These are phyloP conservation scores for Penicillium sp. DNA, from an alignment of 2,329 filamentous ascomycete species.

Conservation along the genomic window DNA sequence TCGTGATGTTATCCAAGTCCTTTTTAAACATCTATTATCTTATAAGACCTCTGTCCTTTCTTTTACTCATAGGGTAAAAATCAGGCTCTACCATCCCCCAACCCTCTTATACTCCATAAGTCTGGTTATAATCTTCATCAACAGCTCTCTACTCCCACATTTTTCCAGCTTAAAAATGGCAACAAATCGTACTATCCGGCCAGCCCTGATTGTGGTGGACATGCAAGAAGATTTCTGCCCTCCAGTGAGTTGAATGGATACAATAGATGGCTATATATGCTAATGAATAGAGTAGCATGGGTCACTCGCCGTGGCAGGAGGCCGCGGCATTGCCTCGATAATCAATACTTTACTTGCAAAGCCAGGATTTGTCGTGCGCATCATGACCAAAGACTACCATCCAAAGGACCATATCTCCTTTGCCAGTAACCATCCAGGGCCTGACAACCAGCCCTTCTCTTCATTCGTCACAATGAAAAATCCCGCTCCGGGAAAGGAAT, in stretches of 20 bases:
- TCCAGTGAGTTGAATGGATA: slow-evolving; percentile 57
- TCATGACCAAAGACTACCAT: slow-evolving; percentile 94
- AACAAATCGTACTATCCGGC: slow-evolving; percentile 18
- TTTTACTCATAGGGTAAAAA: background rate
- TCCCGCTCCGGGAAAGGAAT: slow-evolving; percentile 48
- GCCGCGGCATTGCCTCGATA: slow-evolving; percentile 64
- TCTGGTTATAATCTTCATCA: too few relatives aligned
- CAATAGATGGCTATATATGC: background rate
- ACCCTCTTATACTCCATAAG: background rate
- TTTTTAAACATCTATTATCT: background rate
- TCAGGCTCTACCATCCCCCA: background rate
- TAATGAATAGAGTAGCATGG: slow-evolving; percentile 59
- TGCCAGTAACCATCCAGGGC: slow-evolving; percentile 67
- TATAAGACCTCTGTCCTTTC: background rate
- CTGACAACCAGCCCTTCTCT: slow-evolving; percentile 65
- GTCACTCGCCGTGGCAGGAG: slow-evolving; percentile 74
- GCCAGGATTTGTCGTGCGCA: slow-evolving; percentile 64
- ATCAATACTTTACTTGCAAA: slow-evolving; percentile 73
- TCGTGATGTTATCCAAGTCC: background rate
- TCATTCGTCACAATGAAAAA: slow-evolving; percentile 60
- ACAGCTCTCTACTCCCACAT: background rate
- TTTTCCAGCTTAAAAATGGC: background rate
- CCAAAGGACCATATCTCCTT: slow-evolving; percentile 83
- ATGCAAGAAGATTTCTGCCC: slow-evolving; percentile 95
- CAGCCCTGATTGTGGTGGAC: slow-evolving; percentile 74